Evolutionary conservation across 768 basidiomycete genomes (phyloP).

Genomic region (Coprinopsis cinerea): DNA sequence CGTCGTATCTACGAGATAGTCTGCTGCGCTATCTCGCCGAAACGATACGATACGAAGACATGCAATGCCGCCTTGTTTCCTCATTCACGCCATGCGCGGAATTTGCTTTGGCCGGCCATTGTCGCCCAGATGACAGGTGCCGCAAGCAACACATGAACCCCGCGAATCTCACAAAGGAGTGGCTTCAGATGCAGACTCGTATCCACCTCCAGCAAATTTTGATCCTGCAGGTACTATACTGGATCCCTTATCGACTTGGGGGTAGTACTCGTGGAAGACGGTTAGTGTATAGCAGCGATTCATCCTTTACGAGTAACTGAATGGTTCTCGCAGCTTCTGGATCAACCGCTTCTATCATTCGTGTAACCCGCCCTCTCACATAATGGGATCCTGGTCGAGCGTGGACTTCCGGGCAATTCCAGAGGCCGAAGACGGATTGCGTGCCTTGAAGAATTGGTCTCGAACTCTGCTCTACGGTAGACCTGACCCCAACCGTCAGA

Average conservation of each 20-base stretch:
- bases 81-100: constrained; percentile 16
- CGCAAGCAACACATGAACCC: constrained; percentile 12
- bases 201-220: constrained; percentile 19
- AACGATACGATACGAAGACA: constrained; percentile 9
- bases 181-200: constrained; percentile 15
- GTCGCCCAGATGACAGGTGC: constrained; percentile 11
- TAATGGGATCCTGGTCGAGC: constrained; percentile 36
- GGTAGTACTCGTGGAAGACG: not conserved
- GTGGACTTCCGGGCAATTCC: constrained; percentile 35
- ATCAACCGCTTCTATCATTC: constrained; percentile 41
- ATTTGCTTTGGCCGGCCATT: constrained; percentile 11
- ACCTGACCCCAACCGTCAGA: constrained; percentile 16
- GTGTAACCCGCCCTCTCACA: constrained; percentile 38
- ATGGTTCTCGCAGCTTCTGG: constrained; percentile 31
- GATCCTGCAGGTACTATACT: constrained; percentile 10
- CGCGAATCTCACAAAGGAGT: constrained; percentile 10
- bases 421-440: constrained; percentile 30
- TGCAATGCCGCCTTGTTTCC: constrained; percentile 6
- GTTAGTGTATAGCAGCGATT: not conserved
- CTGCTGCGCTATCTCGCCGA: constrained; percentile 9
- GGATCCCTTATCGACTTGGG: not conserved
- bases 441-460: constrained; percentile 39
- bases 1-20: constrained; percentile 9
- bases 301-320: not conserved
- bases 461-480: constrained; percentile 31